Evolutionary conservation across 441 rosid species (phyloP).

Genomic region (Croton setiger): DNA sequence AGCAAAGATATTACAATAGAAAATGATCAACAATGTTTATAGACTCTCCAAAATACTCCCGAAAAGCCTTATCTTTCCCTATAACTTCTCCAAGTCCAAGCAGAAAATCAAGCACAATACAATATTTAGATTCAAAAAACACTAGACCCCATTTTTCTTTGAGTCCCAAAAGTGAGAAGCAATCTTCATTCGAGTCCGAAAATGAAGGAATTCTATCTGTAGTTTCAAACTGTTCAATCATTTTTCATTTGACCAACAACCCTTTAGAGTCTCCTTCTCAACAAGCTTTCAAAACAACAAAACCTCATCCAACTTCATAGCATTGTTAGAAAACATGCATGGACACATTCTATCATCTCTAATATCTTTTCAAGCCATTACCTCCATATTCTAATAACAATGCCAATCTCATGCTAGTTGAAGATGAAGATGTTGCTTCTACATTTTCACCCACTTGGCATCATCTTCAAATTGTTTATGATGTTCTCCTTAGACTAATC

Average conservation of each 20-base stretch:
- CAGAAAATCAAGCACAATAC: constrained; percentile 35
- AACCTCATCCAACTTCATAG: constrained; percentile 43
- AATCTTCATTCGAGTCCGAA: constrained; percentile 21
- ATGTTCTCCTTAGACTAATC: constrained; percentile 43
- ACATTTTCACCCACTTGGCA: constrained; percentile 39
- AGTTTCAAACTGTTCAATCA: constrained; percentile 38
- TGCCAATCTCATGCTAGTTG: constrained; percentile 16
- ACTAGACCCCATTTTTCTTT: constrained; percentile 4
- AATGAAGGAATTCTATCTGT: constrained; percentile 34
- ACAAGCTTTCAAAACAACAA: constrained; percentile 44
- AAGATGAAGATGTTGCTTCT: constrained; percentile 44
- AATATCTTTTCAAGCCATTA: constrained; percentile 46
- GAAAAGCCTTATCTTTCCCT: constrained; percentile 33
- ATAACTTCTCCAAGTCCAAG: no score
- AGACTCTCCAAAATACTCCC: no score
- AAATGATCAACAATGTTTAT: no score
- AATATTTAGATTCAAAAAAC: constrained; percentile 30
- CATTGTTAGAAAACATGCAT: constrained; percentile 27
- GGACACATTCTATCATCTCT: constrained; percentile 31
- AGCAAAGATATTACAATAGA: no score
- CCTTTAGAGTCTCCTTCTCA: constrained; percentile 47
- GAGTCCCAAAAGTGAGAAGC: constrained; percentile 23
- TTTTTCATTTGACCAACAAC: no score
- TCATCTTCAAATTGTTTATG: constrained; percentile 48
- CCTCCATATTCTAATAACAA: constrained; percentile 34